Evolutionary conservation across 148 eudicot species (phyloP).

Genomic region (Camellia lanceoleosa): DNA sequence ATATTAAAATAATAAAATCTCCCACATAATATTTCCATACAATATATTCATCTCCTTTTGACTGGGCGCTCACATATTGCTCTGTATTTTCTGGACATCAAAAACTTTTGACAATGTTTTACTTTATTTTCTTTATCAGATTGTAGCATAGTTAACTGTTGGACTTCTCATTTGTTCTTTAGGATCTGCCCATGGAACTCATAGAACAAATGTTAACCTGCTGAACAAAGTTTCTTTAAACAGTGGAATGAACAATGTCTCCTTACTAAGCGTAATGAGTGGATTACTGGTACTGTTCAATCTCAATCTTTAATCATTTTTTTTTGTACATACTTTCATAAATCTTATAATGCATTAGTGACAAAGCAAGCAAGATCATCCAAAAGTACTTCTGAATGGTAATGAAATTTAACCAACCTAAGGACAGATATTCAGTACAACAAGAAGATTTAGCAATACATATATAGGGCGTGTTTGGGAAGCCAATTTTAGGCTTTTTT

Average conservation of each 20-base stretch:
- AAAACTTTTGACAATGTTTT: neutral
- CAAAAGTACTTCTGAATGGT: neutral
- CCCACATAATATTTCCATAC: neutral
- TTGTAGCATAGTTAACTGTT: neutral
- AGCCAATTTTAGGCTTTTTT: no score
- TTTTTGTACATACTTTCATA: neutral
- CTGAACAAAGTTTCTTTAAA: slow-evolving; percentile 16
- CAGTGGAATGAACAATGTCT: slow-evolving; percentile 32
- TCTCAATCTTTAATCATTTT: neutral
- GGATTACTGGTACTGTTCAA: slow-evolving; percentile 43
- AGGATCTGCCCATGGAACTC: slow-evolving; percentile 46
- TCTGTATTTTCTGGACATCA: neutral
- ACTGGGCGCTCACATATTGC: neutral
- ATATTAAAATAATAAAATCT: neutral
- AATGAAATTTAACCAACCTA: neutral
- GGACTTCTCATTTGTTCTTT: slow-evolving; percentile 4
- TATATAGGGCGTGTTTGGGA: no score
- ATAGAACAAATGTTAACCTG: slow-evolving; percentile 20
- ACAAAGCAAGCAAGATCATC: neutral
- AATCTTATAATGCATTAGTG: neutral
- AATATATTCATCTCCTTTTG: neutral
- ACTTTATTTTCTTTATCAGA: neutral
- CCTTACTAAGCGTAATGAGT: slow-evolving; percentile 46
- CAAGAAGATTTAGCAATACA: neutral
- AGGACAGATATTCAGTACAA: neutral